These are phyloP conservation scores for Pilatotrama ljubarskyi DNA, from an alignment of 768 basidiomycete species.

Conservation along the genomic window DNA sequence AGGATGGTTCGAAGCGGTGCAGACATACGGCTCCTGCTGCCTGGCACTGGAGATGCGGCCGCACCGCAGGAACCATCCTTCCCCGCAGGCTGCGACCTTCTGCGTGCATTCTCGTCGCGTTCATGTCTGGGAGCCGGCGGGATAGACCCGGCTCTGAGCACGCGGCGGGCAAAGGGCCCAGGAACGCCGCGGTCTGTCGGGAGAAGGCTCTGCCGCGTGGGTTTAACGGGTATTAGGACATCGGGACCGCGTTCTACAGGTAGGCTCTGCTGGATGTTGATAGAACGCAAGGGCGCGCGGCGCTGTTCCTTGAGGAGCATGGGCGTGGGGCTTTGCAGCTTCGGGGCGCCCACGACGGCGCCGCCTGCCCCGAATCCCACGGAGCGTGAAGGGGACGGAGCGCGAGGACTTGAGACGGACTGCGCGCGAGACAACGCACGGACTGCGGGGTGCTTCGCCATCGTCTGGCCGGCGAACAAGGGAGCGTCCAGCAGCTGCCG, in stretches of 20 bases:
- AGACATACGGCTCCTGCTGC: constrained; percentile 23
- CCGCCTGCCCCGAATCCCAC: constrained; percentile 5
- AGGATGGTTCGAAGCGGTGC: constrained; percentile 28
- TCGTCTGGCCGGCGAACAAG: constrained; percentile 8
- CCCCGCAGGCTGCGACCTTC: constrained; percentile 8
- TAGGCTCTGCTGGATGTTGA: constrained; percentile 22
- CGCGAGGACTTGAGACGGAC: neutral
- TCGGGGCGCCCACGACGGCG: constrained; percentile 8
- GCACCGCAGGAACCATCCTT: neutral
- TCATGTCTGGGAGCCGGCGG: constrained; percentile 9
- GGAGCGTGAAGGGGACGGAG: constrained; percentile 6
- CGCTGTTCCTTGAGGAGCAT: constrained; percentile 12
- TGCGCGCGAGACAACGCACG: constrained; percentile 18
- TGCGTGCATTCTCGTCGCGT: constrained; percentile 12
- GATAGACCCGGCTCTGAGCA: constrained; percentile 14
- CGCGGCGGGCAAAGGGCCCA: constrained; percentile 10
- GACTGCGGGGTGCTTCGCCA: constrained; percentile 29
- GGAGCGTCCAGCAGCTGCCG: neutral
- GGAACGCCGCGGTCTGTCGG: constrained; percentile 11
- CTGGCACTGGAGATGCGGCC: neutral
- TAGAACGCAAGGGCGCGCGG: constrained; percentile 20
- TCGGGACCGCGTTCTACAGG: constrained; percentile 14
- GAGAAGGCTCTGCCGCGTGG: neutral
- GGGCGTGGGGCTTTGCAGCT: constrained; percentile 12
- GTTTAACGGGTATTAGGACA: constrained; percentile 1